Base-by-base conservation (phyloP, 192 early-diverging fungal genomes). In the Coemansia sp. region DNA sequence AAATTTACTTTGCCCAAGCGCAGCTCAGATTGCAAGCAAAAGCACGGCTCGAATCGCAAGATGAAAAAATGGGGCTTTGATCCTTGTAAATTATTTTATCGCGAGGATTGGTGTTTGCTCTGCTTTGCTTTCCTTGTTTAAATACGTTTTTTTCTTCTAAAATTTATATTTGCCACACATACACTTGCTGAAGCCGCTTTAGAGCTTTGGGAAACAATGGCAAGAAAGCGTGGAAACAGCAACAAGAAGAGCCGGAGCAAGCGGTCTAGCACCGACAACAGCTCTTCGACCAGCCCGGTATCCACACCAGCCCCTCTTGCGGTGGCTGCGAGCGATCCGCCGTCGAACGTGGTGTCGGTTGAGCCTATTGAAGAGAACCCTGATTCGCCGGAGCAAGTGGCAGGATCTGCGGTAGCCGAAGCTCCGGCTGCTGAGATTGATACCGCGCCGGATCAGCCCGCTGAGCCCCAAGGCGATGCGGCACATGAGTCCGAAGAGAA, bases 161-260 rank as follows among this genome's bases (percentile, higher is more conserved):
- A 14, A 14, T 4, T 28, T 27, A 28, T 50, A 14, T 9, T 18
- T 23, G 22, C 9, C 16, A n/a, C 48, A 28, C 28, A 12, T 22
- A n/a, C n/a, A n/a, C 42, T 58, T 12, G 19, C 29, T 59, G 7
- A 49, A 47, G 4, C n/a, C n/a, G n/a, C 12, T 38, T 38, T 38
- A 8, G 6, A 38, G 19, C 19, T 47, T 46, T 6, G 23, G 8
- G 21, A 53, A 10, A 32, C 22, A 35, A 76, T 76, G 73, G 66
- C 48, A 14, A 76, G 67, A 44, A 76, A 69, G 54, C 62, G 56
- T 30, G 64, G 58, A 35, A 60, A 48, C 60, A 64, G 57, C 53
- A 57, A 7, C 28, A 76, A 62, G 22, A 65, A 65, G 22, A 49
- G 45, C 18, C 62, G 47, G 33, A 60, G 62, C 43, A 75, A 67